Percentiles rank a stretch among this genome's conserved stretches.
phyloP scores from a whole-genome alignment of 208 protist genomes.

The Sergeia podlipaevii region DNA sequence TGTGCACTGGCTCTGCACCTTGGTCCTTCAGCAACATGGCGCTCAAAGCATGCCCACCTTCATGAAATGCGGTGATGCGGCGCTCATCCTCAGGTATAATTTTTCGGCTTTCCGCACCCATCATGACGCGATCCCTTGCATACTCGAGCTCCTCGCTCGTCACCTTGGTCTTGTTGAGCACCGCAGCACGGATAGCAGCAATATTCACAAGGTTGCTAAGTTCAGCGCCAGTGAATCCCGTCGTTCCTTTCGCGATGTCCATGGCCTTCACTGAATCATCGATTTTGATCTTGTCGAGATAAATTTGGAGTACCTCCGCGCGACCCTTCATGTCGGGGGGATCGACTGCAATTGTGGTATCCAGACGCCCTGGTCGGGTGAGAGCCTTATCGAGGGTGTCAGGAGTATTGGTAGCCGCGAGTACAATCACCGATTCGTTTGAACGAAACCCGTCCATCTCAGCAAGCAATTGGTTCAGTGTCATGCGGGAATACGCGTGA shows the following conservation, averaged over 20 bases:
- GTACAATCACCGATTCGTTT: slow-evolving; percentile 93
- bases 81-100: slow-evolving; percentile 84
- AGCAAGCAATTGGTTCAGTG: slow-evolving; percentile 96
- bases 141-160: slow-evolving; percentile 88
- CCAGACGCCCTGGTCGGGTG: slow-evolving; percentile 88
- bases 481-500: slow-evolving; percentile 85
- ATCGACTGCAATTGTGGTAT: slow-evolving; percentile 86
- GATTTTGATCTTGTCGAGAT: slow-evolving; percentile 80
- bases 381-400: slow-evolving; percentile 94
- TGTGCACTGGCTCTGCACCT: slow-evolving; percentile 87
- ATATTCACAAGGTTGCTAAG: slow-evolving; percentile 93
- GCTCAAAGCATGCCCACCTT: slow-evolving; percentile 81
- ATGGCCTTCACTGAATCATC: slow-evolving; percentile 66
- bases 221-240: slow-evolving; percentile 91
- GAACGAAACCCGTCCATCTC: slow-evolving; percentile 97
- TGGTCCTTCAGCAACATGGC: slow-evolving; percentile 77
- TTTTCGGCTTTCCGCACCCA: slow-evolving; percentile 86
- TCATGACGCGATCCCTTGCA: slow-evolving; percentile 90
- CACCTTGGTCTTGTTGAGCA: slow-evolving; percentile 75
- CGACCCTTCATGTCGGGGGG: slow-evolving; percentile 91
- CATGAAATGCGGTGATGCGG: slow-evolving; percentile 87
- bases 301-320: slow-evolving; percentile 81
- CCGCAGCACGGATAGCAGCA: slow-evolving; percentile 83
- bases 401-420: slow-evolving; percentile 98
- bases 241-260: slow-evolving; percentile 82